These are phyloP conservation scores for Dactylellina drechsleri DNA, from an alignment of 2,329 filamentous ascomycete genomes.

Conservation along the genomic window DNA sequence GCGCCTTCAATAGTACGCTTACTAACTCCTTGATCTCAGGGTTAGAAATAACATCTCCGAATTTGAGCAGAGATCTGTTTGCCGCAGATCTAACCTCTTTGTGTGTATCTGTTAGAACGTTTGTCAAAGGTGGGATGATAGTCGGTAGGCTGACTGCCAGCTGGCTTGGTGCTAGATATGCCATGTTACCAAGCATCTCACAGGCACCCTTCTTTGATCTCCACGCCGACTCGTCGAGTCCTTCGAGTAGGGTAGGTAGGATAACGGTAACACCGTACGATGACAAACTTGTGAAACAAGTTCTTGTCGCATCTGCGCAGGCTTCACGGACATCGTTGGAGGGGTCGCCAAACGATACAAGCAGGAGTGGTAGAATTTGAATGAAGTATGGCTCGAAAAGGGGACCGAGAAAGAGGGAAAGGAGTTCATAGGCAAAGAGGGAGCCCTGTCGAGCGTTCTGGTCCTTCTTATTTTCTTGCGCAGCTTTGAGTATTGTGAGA, in stretches of 20 bases:
- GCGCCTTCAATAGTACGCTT: slow-evolving; percentile 88
- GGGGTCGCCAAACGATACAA: slow-evolving; percentile 87
- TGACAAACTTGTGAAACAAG: slow-evolving; percentile 90
- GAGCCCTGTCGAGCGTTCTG: slow-evolving; percentile 86
- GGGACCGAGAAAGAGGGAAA: slow-evolving; percentile 84
- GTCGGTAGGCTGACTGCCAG: slow-evolving; percentile 90
- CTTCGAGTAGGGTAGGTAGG: slow-evolving; percentile 87
- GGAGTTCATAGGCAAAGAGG: slow-evolving; percentile 87
- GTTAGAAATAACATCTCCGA: slow-evolving; percentile 98
- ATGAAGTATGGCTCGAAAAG: slow-evolving; percentile 97
- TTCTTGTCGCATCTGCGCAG: slow-evolving; percentile 90
- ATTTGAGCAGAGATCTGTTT: slow-evolving; percentile 95
- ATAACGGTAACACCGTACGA: slow-evolving; percentile 97
- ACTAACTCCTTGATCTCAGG: slow-evolving; percentile 95
- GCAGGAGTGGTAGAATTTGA: slow-evolving; percentile 88
- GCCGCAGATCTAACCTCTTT: slow-evolving; percentile 93
- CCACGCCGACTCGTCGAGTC: slow-evolving; percentile 95
- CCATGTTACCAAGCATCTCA: slow-evolving; percentile 96
- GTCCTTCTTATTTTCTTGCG: slow-evolving; percentile 96
- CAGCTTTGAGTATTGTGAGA: slow-evolving; percentile 79
- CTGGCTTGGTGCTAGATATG: slow-evolving; percentile 95
- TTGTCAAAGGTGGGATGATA: slow-evolving; percentile 94
- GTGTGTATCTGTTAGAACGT: slow-evolving; percentile 95
- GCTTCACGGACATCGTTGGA: slow-evolving; percentile 91
- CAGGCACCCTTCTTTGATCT: slow-evolving; percentile 98